A percentile compares a stretch with the other conserved stretches of the same genome.
These are phyloP conservation scores for Pezicula carpinea DNA, from an alignment of 2,329 filamentous ascomycete genomes.

Conservation along the genomic window DNA sequence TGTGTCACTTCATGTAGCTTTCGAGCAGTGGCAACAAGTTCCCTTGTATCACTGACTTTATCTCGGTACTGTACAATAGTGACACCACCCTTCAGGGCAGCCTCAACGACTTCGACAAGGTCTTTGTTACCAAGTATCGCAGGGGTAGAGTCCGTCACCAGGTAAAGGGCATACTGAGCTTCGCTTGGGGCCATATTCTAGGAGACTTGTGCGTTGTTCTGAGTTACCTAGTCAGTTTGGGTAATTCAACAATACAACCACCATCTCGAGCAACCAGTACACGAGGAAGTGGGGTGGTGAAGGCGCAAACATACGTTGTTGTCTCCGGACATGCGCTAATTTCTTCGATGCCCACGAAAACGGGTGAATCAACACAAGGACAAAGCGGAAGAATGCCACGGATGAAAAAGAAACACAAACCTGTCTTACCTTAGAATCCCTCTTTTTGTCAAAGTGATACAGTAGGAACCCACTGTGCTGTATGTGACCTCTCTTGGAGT, in stretches of 20 bases:
- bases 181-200: conserved; percentile 32
- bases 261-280: too few species aligned
- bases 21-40: conserved; percentile 65
- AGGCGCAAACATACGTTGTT: too few species aligned
- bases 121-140: conserved; percentile 70
- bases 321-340: too few species aligned
- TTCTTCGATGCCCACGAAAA: too few species aligned
- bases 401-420: too few species aligned
- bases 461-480: neutral
- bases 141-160: conserved; percentile 91
- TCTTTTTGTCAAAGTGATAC: neutral
- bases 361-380: too few species aligned
- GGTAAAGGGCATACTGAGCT: conserved; percentile 77
- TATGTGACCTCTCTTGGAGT: too few species aligned
- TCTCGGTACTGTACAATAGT: conserved; percentile 88
- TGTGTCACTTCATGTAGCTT: conserved; percentile 68
- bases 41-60: conserved; percentile 72
- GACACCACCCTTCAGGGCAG: conserved; percentile 72
- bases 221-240: neutral
- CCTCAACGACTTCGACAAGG: conserved; percentile 68
- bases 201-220: neutral
- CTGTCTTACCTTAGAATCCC: conserved; percentile 4
- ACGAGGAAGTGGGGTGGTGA: too few species aligned
- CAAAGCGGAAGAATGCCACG: too few species aligned
- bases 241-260: too few species aligned